A percentile compares a stretch with the other conserved stretches of the same genome.
phyloP scores from a whole-genome alignment of 768 basidiomycete genomes.

The Phanerochaete carnosa region DNA sequence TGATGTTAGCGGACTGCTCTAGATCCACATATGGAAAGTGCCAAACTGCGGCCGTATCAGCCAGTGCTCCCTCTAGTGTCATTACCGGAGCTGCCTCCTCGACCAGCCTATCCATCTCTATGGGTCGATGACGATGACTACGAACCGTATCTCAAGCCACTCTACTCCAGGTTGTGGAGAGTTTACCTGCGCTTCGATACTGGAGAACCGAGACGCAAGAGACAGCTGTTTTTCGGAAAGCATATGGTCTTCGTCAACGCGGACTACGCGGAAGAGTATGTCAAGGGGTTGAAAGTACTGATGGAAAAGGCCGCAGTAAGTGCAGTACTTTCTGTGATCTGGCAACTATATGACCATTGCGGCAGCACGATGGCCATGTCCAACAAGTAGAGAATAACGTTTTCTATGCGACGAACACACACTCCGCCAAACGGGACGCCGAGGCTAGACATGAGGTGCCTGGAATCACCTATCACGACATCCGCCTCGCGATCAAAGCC shows the following conservation, averaged over 20 bases:
- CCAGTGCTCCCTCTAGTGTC: background rate
- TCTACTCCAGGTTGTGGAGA: background rate
- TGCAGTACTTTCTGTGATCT: background rate
- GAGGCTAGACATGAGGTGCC: background rate
- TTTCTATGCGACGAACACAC: constrained; percentile 6
- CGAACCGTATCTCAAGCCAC: background rate
- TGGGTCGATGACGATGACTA: constrained; percentile 15
- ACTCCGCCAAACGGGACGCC: constrained; percentile 8
- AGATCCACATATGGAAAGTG: too few species aligned
- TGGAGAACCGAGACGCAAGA: background rate
- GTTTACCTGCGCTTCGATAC: background rate
- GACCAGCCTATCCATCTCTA: constrained; percentile 19
- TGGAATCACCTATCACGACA: constrained; percentile 49
- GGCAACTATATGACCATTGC: background rate
- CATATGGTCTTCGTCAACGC: background rate
- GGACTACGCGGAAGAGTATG: background rate
- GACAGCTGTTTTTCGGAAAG: background rate
- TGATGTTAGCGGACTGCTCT: too few species aligned
- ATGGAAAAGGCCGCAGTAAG: background rate
- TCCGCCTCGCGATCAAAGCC: constrained; percentile 44
- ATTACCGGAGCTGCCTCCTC: constrained; percentile 11
- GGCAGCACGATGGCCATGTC: background rate
- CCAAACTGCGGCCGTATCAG: background rate
- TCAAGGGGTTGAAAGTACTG: background rate
- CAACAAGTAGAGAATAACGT: background rate